These are phyloP conservation scores for Camelina hispida DNA, from an alignment of 345 rosid species.

Conservation along the genomic window DNA sequence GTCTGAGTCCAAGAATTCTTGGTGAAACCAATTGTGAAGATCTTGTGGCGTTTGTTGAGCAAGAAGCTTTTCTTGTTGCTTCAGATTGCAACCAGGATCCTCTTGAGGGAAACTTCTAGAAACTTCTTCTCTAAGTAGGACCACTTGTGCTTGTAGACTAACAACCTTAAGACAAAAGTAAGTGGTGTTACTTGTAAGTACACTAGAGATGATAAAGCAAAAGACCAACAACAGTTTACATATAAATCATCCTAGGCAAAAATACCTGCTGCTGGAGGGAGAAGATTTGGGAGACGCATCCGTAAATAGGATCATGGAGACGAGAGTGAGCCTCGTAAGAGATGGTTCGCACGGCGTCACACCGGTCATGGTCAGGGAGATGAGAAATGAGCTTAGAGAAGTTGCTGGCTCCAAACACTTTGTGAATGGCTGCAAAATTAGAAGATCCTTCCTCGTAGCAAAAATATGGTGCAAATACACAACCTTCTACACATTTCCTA, in stretches of 20 bases:
- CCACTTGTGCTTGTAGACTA: slow-evolving; percentile 81
- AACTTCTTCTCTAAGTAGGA: slow-evolving; percentile 78
- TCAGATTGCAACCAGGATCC: slow-evolving; percentile 39
- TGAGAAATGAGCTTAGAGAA: slow-evolving; percentile 85
- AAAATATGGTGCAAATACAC: slow-evolving; percentile 95
- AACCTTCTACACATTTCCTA: slow-evolving; percentile 87
- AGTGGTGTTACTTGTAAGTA: slow-evolving; percentile 18
- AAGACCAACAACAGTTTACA: background rate
- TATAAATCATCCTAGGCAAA: background rate
- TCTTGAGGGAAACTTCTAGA: slow-evolving; percentile 52
- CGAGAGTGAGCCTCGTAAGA: slow-evolving; percentile 97
- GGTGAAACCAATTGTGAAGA: slow-evolving; percentile 63
- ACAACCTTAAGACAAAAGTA: slow-evolving; percentile 61
- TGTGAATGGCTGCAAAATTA: slow-evolving; percentile 89
- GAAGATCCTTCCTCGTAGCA: slow-evolving; percentile 93
- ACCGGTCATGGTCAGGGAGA: slow-evolving; percentile 72
- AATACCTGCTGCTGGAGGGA: slow-evolving; percentile 94
- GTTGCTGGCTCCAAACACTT: slow-evolving; percentile 97
- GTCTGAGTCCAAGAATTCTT: slow-evolving; percentile 40
- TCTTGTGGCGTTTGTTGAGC: slow-evolving; percentile 50
- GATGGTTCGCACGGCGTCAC: slow-evolving; percentile 87
- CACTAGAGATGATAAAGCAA: slow-evolving; percentile 34
- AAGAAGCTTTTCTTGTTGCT: slow-evolving; percentile 42
- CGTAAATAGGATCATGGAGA: slow-evolving; percentile 93
- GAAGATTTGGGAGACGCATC: slow-evolving; percentile 95